Evolutionary conservation across 495 filamentous ascomycete species (phyloP).

Genomic region (Terfezia claveryi): DNA sequence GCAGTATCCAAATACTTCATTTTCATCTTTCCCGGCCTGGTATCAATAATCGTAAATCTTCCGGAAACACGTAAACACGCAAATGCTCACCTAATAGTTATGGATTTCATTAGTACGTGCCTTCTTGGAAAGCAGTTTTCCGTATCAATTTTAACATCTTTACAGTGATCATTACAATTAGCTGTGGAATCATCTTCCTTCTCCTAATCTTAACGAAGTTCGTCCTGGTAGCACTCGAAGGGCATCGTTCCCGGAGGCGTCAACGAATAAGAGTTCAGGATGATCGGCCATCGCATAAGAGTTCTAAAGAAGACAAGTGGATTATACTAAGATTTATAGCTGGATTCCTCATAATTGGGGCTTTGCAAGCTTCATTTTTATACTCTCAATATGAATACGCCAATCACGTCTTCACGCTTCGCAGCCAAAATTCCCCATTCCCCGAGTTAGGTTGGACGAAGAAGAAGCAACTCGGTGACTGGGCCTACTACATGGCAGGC

Average conservation of each 20-base stretch:
- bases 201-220: constrained; percentile 7
- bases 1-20: constrained; percentile 8
- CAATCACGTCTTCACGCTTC: background rate
- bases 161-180: constrained; percentile 10
- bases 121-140: background rate
- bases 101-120: constrained; percentile 8
- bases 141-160: background rate
- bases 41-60: constrained; percentile 4
- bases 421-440: background rate
- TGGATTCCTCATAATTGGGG: constrained; percentile 9
- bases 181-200: constrained; percentile 10
- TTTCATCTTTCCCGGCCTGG: constrained; percentile 9
- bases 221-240: constrained; percentile 3
- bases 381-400: constrained; percentile 10
- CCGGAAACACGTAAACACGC: background rate
- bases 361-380: constrained; percentile 13
- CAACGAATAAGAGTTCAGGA: too few relatives aligned
- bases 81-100: constrained; percentile 4
- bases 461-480: constrained; percentile 8
- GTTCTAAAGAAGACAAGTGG: constrained; percentile 8
- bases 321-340: constrained; percentile 10
- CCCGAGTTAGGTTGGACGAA: constrained; percentile 7
- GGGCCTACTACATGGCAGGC: constrained; percentile 13
- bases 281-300: background rate
- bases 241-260: too few relatives aligned